Evolutionary conservation across 352 stramenopile species (phyloP).

Genomic region (Phytopythium montanum): DNA sequence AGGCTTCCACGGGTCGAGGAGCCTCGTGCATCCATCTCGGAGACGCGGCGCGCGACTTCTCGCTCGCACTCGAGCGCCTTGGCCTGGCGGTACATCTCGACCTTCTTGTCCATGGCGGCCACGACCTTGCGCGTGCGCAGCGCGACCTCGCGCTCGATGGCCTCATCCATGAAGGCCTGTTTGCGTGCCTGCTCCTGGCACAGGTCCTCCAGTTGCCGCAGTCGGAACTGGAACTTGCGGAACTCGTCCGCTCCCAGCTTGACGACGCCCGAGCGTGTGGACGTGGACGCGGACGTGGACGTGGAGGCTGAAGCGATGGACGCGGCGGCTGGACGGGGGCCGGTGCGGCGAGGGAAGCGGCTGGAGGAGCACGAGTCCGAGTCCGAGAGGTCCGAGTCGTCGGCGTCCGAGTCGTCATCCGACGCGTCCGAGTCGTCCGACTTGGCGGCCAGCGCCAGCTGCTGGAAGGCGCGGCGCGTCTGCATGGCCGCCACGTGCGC

Average conservation of each 20-base stretch:
- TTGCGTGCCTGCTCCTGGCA: constrained; percentile 65
- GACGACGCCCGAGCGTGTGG: constrained; percentile 23
- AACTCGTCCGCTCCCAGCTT: constrained; percentile 69
- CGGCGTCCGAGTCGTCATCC: constrained; percentile 32
- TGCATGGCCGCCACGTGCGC: constrained; percentile 65
- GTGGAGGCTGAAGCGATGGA: constrained; percentile 39
- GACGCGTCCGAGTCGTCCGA: constrained; percentile 64
- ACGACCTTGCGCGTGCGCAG: constrained; percentile 59
- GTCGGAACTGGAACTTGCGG: constrained; percentile 79
- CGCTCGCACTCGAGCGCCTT: constrained; percentile 79
- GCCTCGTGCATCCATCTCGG: constrained; percentile 30
- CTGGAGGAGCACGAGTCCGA: constrained; percentile 12
- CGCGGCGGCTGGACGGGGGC: constrained; percentile 15
- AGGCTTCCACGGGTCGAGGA: constrained; percentile 4
- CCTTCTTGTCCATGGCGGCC: constrained; percentile 80
- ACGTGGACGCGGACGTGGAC: constrained; percentile 6
- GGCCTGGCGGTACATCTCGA: constrained; percentile 82
- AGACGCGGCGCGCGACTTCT: constrained; percentile 72
- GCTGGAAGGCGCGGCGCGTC: constrained; percentile 76
- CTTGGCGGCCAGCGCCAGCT: constrained; percentile 64
- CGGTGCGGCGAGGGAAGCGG: neutral
- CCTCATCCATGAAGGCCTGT: constrained; percentile 70
- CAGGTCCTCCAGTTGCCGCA: constrained; percentile 74
- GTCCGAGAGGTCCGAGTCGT: constrained; percentile 11
- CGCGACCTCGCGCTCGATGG: constrained; percentile 75